Conservation (phyloP, 495 filamentous ascomycete species). For the Aspergillus sparsus region DNA sequence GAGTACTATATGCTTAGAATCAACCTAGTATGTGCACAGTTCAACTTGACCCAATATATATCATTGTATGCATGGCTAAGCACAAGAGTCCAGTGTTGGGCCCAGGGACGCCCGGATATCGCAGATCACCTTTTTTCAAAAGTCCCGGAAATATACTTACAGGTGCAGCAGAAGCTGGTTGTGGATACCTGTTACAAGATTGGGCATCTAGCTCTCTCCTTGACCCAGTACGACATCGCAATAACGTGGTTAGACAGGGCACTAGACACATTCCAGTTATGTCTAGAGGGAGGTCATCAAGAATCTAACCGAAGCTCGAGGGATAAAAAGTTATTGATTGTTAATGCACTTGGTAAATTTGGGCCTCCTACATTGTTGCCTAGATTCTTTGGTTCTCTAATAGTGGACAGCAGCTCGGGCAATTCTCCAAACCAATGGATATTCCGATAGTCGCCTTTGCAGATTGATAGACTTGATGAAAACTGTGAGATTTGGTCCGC, state of each 20-base stretch:
- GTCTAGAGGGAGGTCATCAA: slow-evolving; percentile 55
- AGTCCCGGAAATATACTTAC: slow-evolving; percentile 37
- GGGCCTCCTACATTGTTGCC: background rate
- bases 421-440: slow-evolving; percentile 19
- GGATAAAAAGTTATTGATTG: slow-evolving; percentile 65
- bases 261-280: slow-evolving; percentile 55
- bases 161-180: slow-evolving; percentile 54
- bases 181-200: slow-evolving; percentile 73
- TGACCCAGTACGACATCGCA: slow-evolving; percentile 55
- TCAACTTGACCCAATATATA: background rate
- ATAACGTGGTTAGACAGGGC: slow-evolving; percentile 76
- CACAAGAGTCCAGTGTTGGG: slow-evolving; percentile 61
- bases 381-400: slow-evolving; percentile 11
- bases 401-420: slow-evolving; percentile 30
- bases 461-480: slow-evolving; percentile 20
- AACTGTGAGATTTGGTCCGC: slow-evolving; percentile 27
- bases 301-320: slow-evolving; percentile 42
- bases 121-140: slow-evolving; percentile 77
- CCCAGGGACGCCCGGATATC: slow-evolving; percentile 67
- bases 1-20: slow-evolving; percentile 74
- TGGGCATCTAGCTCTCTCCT: slow-evolving; percentile 58
- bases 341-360: slow-evolving; percentile 46
- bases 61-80: slow-evolving; percentile 4
- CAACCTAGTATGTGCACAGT: slow-evolving; percentile 55
- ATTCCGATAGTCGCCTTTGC: slow-evolving; percentile 10